A percentile compares a stretch with the other conserved stretches of the same genome.
phyloP scores from a whole-genome alignment of 495 filamentous ascomycete species.

The Penicillium canescens region DNA sequence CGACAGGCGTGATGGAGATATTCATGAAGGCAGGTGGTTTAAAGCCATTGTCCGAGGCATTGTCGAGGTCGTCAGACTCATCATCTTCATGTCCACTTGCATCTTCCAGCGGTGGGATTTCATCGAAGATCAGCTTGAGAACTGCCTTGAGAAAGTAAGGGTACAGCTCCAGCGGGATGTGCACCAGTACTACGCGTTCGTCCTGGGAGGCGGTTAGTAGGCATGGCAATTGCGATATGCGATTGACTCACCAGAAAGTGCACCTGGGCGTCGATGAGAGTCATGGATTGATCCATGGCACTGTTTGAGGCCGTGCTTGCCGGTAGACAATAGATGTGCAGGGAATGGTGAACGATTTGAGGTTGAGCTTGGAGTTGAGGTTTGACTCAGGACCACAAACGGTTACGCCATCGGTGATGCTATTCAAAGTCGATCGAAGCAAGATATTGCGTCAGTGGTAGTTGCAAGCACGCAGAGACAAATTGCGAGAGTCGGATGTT shows the following conservation, averaged over 20 bases:
- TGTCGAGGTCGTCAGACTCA: conserved; percentile 15
- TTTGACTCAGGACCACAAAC: background rate
- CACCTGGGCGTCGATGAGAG: conserved; percentile 55
- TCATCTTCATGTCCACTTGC: conserved; percentile 18
- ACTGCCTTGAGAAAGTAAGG: conserved; percentile 80
- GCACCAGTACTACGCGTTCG: conserved; percentile 81
- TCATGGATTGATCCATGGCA: conserved; percentile 50
- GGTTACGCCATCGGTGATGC: conserved; percentile 23
- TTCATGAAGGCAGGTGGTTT: conserved; percentile 79
- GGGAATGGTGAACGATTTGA: too few species aligned
- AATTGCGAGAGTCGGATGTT: background rate
- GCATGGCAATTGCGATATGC: background rate
- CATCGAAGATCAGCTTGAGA: conserved; percentile 76
- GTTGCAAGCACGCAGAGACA: conserved; percentile 4
- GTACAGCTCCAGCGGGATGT: conserved; percentile 85
- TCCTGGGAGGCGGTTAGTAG: conserved; percentile 59
- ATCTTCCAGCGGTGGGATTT: conserved; percentile 39
- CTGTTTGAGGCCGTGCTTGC: background rate
- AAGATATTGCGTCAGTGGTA: conserved; percentile 15
- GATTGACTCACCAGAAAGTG: conserved; percentile 53
- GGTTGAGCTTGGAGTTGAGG: conserved; percentile 3
- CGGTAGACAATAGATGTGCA: background rate
- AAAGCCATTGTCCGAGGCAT: conserved; percentile 35
- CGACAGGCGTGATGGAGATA: conserved; percentile 86
- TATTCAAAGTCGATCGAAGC: conserved; percentile 9